A percentile compares a stretch with the other conserved stretches of the same genome.
Evolutionary conservation across 371 early-diverging fungal genomes (phyloP).

Genomic region (Parasitella parasitica): DNA sequence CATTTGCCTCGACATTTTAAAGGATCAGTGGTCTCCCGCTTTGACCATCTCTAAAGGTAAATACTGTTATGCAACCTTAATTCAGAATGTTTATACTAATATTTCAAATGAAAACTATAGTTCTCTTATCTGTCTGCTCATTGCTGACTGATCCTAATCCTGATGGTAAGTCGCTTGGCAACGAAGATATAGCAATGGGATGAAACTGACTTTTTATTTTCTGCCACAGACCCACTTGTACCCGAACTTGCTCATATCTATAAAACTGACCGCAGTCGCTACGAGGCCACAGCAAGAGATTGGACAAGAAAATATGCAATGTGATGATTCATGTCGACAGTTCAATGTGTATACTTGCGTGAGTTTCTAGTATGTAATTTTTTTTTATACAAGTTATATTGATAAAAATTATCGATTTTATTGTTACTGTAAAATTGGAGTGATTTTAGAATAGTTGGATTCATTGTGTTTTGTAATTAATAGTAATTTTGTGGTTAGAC

Average conservation of each 20-base stretch:
- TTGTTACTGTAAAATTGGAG: neutral
- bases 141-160: conserved; percentile 99
- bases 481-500: conserved; percentile 13
- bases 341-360: no score
- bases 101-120: conserved; percentile 43
- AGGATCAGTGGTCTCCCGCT: conserved; percentile 99
- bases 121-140: conserved; percentile 95
- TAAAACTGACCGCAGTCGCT: conserved; percentile 89
- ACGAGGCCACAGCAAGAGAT: conserved; percentile 87
- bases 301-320: conserved; percentile 95
- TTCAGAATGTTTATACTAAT: neutral
- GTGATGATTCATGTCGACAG: no score
- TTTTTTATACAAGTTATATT: no score
- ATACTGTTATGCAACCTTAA: neutral
- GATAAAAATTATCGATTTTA: neutral
- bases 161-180: conserved; percentile 48
- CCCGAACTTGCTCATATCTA: conserved; percentile 97
- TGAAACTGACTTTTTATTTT: neutral
- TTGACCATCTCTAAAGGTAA: conserved; percentile 94
- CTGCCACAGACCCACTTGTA: conserved; percentile 76
- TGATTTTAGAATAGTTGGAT: neutral
- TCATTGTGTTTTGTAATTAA: neutral
- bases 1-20: conserved; percentile 98
- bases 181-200: neutral
- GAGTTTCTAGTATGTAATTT: conserved; percentile 43